phyloP scores from a whole-genome alignment of 2,329 filamentous ascomycete species.

The Aplosporella prunicola region DNA sequence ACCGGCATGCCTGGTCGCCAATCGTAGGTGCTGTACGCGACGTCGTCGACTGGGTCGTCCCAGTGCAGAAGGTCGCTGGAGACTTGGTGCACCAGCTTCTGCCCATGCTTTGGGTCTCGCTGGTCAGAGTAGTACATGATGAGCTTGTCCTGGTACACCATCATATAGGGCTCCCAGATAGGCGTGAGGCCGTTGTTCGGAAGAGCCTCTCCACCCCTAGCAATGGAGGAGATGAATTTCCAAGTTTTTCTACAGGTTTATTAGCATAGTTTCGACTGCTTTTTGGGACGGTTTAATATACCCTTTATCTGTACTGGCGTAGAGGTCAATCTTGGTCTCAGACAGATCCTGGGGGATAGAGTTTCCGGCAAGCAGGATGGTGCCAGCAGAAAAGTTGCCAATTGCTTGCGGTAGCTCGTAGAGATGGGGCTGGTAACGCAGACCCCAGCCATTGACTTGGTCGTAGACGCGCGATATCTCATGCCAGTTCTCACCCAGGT shows the following conservation, averaged over 20 bases:
- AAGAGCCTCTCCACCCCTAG: conserved; percentile 51
- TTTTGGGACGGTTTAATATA: not conserved
- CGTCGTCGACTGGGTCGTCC: conserved; percentile 52
- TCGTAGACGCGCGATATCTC: conserved; percentile 56
- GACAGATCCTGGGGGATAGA: conserved; percentile 51
- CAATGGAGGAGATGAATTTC: conserved; percentile 59
- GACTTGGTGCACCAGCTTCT: conserved; percentile 59
- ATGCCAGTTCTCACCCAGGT: conserved; percentile 47
- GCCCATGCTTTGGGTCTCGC: conserved; percentile 51
- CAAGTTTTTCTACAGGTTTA: conserved; percentile 38
- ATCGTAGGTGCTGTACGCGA: conserved; percentile 51
- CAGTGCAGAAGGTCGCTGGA: conserved; percentile 51
- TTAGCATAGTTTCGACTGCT: not conserved
- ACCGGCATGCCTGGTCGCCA: conserved; percentile 61
- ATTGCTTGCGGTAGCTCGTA: conserved; percentile 52
- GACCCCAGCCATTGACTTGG: conserved; percentile 52
- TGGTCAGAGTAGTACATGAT: conserved; percentile 65
- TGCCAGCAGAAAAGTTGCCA: conserved; percentile 51
- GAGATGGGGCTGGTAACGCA: conserved; percentile 61
- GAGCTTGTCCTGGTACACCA: conserved; percentile 48
- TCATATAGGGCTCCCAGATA: conserved; percentile 65
- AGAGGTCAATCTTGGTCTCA: conserved; percentile 59
- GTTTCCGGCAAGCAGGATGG: conserved; percentile 53
- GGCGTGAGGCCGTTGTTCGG: conserved; percentile 57
- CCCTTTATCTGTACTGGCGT: conserved; percentile 53